Percentiles rank a stretch among this genome's conserved stretches.
Conservation (phyloP, 108 stramenopile species). For the Skeletonema potamos region DNA sequence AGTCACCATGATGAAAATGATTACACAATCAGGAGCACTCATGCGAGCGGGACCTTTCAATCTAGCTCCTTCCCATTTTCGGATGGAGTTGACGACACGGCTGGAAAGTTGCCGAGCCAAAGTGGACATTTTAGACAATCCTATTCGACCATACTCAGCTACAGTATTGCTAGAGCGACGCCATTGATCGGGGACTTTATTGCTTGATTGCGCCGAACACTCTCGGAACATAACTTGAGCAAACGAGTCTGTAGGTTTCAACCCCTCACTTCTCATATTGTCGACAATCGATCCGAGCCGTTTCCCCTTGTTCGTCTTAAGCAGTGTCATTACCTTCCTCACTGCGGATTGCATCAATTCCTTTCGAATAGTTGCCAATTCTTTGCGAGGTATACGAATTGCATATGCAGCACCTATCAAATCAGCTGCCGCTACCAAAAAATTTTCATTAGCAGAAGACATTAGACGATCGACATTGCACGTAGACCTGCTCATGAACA, state of each 20-base stretch:
- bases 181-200: neutral
- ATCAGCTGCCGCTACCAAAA: constrained; percentile 15
- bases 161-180: neutral
- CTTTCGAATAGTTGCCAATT: neutral
- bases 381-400: constrained; percentile 6
- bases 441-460: constrained; percentile 17
- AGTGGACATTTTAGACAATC: neutral
- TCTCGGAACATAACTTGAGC: neutral
- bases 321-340: constrained; percentile 1
- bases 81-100: neutral
- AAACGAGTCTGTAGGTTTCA: neutral
- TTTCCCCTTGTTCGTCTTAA: neutral
- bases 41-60: constrained; percentile 3
- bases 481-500: constrained; percentile 29
- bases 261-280: neutral
- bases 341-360: constrained; percentile 9
- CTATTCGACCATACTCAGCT: neutral
- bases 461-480: constrained; percentile 3
- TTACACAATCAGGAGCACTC: neutral
- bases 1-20: neutral
- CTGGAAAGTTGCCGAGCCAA: neutral
- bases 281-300: neutral
- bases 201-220: neutral
- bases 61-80: constrained; percentile 17
- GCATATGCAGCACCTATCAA: constrained; percentile 31